A percentile compares a stretch with the other conserved stretches of the same genome.
These are phyloP conservation scores for Xerocomellus chrysenteron DNA, from an alignment of 768 basidiomycete species.

Conservation along the genomic window DNA sequence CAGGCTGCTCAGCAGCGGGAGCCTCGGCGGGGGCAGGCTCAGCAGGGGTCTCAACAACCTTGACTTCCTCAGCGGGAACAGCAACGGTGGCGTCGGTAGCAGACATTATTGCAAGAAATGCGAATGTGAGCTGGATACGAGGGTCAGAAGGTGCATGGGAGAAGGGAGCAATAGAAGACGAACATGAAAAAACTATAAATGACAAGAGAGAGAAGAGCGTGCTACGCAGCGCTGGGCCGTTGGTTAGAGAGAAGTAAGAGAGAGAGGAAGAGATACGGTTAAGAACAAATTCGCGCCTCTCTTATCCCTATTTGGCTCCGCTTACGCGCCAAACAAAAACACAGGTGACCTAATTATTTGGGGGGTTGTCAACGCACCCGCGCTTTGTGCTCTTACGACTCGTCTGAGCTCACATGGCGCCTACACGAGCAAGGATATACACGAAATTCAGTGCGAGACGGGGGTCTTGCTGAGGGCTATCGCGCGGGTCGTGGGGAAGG, in stretches of 20 bases:
- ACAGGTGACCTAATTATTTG: constrained; percentile 33
- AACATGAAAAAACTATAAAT: constrained; percentile 52
- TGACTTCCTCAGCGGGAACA: constrained; percentile 53
- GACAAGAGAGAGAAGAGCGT: constrained; percentile 61
- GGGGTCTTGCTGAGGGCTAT: not conserved
- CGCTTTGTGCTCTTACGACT: constrained; percentile 2
- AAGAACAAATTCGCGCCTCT: constrained; percentile 36
- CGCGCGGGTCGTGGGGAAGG: not conserved
- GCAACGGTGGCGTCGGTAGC: constrained; percentile 58
- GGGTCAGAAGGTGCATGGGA: not conserved
- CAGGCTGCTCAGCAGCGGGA: constrained; percentile 19
- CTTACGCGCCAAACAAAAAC: constrained; percentile 40
- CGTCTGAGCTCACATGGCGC: constrained; percentile 7
- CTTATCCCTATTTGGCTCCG: constrained; percentile 44
- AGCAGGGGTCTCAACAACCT: constrained; percentile 42
- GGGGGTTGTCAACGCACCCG: constrained; percentile 12
- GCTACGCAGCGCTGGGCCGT: constrained; percentile 54
- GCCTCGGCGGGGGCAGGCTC: constrained; percentile 35
- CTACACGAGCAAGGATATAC: not conserved
- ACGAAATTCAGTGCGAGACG: not conserved
- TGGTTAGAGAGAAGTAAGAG: constrained; percentile 58
- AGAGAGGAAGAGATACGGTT: constrained; percentile 47
- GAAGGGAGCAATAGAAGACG: constrained; percentile 22
- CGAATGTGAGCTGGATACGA: constrained; percentile 50
- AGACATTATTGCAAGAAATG: constrained; percentile 77